Evolutionary conservation across 83 land plant species (phyloP).

Genomic region (Isoetes engelmannii): DNA sequence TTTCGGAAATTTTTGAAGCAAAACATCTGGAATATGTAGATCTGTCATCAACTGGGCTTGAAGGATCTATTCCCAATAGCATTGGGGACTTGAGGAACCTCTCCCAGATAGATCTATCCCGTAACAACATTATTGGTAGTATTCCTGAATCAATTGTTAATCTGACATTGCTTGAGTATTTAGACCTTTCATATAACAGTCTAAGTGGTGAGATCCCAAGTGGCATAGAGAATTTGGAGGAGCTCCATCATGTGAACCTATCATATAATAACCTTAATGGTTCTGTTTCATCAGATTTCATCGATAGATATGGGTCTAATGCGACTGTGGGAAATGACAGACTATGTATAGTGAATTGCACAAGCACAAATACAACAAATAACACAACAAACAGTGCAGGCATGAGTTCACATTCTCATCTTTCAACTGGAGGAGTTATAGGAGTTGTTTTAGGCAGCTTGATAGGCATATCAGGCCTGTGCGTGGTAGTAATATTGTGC

Average conservation of each 20-base stretch:
- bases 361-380: conserved; percentile 41
- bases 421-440: background rate
- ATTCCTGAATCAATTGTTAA: conserved; percentile 27
- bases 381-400: background rate
- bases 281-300: background rate
- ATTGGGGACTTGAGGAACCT: conserved; percentile 29
- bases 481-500: background rate
- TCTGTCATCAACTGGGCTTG: conserved; percentile 41
- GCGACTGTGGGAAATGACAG: background rate
- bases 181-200: conserved; percentile 67
- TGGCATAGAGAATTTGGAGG: conserved; percentile 13
- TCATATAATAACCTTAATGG: conserved; percentile 9
- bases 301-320: background rate
- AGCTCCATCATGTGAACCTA: conserved; percentile 33
- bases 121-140: conserved; percentile 37
- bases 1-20: conserved; percentile 7
- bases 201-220: conserved; percentile 32
- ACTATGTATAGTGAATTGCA: conserved; percentile 31
- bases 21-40: conserved; percentile 50
- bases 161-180: conserved; percentile 18
- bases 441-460: conserved; percentile 4
- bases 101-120: conserved; percentile 42
- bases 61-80: conserved; percentile 33
- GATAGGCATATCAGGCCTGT: background rate
- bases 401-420: background rate